phyloP scores from a whole-genome alignment of 768 basidiomycete species.

The Coprinellus aureogranulatus region DNA sequence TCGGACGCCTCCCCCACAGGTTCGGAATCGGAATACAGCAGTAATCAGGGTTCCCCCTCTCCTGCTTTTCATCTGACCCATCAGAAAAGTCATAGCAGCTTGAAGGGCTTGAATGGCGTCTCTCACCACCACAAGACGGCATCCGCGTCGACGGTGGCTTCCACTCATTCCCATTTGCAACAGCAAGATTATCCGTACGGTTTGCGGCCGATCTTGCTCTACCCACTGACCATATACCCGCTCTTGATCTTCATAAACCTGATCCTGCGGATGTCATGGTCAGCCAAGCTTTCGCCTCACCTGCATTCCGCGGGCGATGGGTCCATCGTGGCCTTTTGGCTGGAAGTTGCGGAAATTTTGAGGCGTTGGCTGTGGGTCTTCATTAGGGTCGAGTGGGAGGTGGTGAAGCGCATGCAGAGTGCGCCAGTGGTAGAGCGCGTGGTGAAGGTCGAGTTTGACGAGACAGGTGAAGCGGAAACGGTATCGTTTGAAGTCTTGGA shows the following conservation, averaged over 20 bases:
- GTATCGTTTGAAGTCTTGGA: neutral
- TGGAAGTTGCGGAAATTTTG: constrained; percentile 86
- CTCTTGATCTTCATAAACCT: constrained; percentile 80
- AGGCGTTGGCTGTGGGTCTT: constrained; percentile 99
- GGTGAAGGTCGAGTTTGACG: constrained; percentile 25
- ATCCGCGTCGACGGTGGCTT: neutral
- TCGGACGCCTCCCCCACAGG: neutral
- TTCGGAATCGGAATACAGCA: neutral
- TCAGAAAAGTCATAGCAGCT: neutral
- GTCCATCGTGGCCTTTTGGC: constrained; percentile 79
- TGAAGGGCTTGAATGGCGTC: neutral
- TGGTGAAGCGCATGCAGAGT: constrained; percentile 52
- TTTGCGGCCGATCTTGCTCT: constrained; percentile 71
- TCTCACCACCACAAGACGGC: no score
- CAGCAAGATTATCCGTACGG: constrained; percentile 55
- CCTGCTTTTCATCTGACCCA: no score
- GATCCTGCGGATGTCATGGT: constrained; percentile 90
- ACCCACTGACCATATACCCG: constrained; percentile 83
- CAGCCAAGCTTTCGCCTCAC: constrained; percentile 84
- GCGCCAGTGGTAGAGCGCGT: constrained; percentile 11
- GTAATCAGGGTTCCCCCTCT: no score
- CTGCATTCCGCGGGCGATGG: constrained; percentile 77
- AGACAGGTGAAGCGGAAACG: constrained; percentile 16
- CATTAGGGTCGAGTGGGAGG: constrained; percentile 95
- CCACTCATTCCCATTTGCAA: constrained; percentile 17